Conservation (phyloP, 129 eudicot genomes). For the Flaveria linearis region DNA sequence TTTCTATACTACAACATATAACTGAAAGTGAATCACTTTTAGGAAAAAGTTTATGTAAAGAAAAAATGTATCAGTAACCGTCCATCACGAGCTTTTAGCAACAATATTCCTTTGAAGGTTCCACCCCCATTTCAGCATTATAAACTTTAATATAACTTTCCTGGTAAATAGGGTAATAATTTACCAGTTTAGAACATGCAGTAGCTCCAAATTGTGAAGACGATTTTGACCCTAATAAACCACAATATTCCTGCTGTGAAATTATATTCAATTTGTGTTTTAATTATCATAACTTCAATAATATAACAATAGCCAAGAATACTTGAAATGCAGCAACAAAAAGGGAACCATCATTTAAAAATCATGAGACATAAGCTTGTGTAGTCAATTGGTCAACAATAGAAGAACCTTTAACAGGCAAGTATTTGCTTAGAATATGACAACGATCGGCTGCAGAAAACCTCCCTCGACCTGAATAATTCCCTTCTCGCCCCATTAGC, state of each 20-base stretch:
- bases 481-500: conserved; percentile 87
- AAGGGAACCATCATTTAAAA: conserved; percentile 74
- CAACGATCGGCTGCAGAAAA: conserved; percentile 60
- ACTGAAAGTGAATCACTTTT: not conserved
- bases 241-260: not conserved
- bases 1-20: conserved; percentile 21
- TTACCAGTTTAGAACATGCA: conserved; percentile 3
- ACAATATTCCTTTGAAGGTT: conserved; percentile 73
- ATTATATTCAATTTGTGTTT: conserved; percentile 4
- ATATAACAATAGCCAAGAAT: conserved; percentile 4
- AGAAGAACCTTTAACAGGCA: conserved; percentile 64
- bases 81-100: conserved; percentile 92
- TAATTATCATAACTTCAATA: conserved; percentile 1
- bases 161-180: conserved; percentile 37
- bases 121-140: conserved; percentile 78
- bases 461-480: conserved; percentile 78
- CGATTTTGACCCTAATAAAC: not conserved
- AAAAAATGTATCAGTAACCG: conserved; percentile 71
- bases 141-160: conserved; percentile 88
- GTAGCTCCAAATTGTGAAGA: conserved; percentile 7
- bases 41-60: not conserved
- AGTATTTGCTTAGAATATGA: conserved; percentile 68
- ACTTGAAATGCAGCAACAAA: conserved; percentile 2
- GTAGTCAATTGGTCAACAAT: conserved; percentile 72
- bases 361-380: conserved; percentile 82